phyloP scores from a whole-genome alignment of 441 rosid genomes.

The Erodium chrysanthum region DNA sequence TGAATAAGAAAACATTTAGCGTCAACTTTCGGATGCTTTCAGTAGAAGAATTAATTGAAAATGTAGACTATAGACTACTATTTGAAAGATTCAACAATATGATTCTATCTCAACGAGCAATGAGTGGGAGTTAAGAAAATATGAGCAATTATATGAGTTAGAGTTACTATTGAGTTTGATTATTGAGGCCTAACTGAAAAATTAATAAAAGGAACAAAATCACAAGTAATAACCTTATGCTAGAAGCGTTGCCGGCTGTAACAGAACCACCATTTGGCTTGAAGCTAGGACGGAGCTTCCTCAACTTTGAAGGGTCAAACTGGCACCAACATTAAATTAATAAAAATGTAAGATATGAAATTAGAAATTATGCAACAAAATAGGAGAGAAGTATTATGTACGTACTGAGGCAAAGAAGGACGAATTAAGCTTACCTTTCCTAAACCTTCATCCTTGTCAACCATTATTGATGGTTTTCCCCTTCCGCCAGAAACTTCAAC shows the following conservation, averaged over 20 bases:
- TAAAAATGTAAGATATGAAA: slow-evolving; percentile 13
- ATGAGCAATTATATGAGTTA: background rate
- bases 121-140: background rate
- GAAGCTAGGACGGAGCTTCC: slow-evolving; percentile 92
- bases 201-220: slow-evolving; percentile 4
- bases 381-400: background rate
- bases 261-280: slow-evolving; percentile 85
- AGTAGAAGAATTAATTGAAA: background rate
- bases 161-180: background rate
- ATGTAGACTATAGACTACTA: too few relatives aligned
- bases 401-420: background rate
- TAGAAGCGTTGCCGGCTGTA: slow-evolving; percentile 97
- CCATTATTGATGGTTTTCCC: slow-evolving; percentile 69
- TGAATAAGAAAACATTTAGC: background rate
- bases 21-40: background rate
- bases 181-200: background rate
- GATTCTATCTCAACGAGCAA: background rate
- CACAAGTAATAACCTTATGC: slow-evolving; percentile 60
- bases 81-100: background rate
- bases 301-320: slow-evolving; percentile 88
- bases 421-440: slow-evolving; percentile 55
- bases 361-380: slow-evolving; percentile 11
- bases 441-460: slow-evolving; percentile 89
- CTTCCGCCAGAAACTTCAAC: slow-evolving; percentile 95
- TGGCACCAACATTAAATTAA: slow-evolving; percentile 21